Percentiles rank a stretch among this genome's conserved stretches.
Evolutionary conservation across 2,329 filamentous ascomycete species (phyloP).

Genomic region (Cercospora sp.): DNA sequence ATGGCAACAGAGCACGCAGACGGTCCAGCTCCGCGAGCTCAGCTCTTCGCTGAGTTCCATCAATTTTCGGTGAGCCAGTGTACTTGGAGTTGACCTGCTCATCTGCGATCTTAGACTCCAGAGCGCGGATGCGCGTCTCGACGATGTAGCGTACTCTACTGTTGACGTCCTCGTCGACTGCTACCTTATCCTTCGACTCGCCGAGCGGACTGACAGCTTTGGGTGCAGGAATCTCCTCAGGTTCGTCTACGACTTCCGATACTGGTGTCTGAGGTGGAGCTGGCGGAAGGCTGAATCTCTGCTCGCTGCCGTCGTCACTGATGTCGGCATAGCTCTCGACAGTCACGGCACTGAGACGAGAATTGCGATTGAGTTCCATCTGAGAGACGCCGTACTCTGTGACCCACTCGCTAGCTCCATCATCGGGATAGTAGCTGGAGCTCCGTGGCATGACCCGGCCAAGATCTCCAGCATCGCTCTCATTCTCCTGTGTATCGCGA

Average conservation of each 20-base stretch:
- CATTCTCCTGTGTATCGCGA: background rate
- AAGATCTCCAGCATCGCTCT: conserved; percentile 15
- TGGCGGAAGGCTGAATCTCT: conserved; percentile 12
- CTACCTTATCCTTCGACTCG: background rate
- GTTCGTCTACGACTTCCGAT: background rate
- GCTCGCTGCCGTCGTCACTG: conserved; percentile 25
- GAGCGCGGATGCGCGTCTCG: conserved; percentile 7
- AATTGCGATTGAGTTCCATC: conserved; percentile 1
- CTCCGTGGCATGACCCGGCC: conserved; percentile 13
- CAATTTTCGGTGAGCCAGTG: conserved; percentile 7
- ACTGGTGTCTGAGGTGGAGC: background rate
- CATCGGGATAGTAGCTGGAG: conserved; percentile 24
- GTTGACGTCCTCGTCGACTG: conserved; percentile 1
- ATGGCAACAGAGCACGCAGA: conserved; percentile 14
- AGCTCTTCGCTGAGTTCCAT: conserved; percentile 14
- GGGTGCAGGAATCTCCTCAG: background rate
- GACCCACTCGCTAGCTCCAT: conserved; percentile 17
- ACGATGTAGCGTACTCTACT: background rate
- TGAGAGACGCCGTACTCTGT: conserved; percentile 18
- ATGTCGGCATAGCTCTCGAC: conserved; percentile 30
- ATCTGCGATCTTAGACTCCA: conserved; percentile 17
- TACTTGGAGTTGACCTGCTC: conserved; percentile 6
- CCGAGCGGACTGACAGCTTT: background rate
- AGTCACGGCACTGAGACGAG: conserved; percentile 18
- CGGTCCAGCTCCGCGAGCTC: conserved; percentile 17